Evolutionary conservation across 495 filamentous ascomycete species (phyloP).

Genomic region (Mycothermus thermophilus): DNA sequence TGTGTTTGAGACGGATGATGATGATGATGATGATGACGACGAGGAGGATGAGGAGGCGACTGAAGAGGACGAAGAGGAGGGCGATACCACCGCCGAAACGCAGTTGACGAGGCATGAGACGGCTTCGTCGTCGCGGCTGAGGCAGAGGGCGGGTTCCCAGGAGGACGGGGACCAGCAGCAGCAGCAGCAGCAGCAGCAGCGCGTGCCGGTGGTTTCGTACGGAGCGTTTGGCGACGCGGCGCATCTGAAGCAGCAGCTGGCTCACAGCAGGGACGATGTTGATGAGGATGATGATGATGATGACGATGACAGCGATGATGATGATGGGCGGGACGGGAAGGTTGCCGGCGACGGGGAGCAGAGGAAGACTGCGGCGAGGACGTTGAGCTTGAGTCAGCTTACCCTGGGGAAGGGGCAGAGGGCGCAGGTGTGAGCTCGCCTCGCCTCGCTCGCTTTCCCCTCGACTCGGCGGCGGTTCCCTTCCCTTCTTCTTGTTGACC

Average conservation of each 20-base stretch:
- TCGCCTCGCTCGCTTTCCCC: no score
- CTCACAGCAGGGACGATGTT: slow-evolving; percentile 1
- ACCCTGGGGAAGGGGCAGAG: slow-evolving; percentile 29
- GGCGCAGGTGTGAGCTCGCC: no score
- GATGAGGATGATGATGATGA: slow-evolving; percentile 13
- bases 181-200: slow-evolving; percentile 12
- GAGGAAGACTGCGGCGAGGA: slow-evolving; percentile 31
- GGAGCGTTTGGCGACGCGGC: slow-evolving; percentile 36
- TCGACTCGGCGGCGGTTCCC: no score
- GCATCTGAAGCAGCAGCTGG: slow-evolving; percentile 14
- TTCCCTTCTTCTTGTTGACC: no score
- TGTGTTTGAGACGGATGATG: slow-evolving; percentile 24
- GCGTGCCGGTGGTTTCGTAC: slow-evolving; percentile 17
- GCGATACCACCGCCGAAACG: slow-evolving; percentile 9
- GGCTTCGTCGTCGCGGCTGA: no score
- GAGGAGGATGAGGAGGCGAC: slow-evolving; percentile 13
- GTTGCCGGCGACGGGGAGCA: slow-evolving; percentile 18
- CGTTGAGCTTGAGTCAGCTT: slow-evolving; percentile 37
- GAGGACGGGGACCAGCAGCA: slow-evolving; percentile 1
- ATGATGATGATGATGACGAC: no score
- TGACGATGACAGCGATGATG: slow-evolving; percentile 5
- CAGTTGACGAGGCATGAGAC: no score
- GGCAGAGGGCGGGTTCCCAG: slow-evolving; percentile 12
- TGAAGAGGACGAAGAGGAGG: slow-evolving; percentile 10
- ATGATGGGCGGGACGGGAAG: slow-evolving; percentile 7